phyloP scores from a whole-genome alignment of 139 green algal genomes.

The Tetraselmis chui region DNA sequence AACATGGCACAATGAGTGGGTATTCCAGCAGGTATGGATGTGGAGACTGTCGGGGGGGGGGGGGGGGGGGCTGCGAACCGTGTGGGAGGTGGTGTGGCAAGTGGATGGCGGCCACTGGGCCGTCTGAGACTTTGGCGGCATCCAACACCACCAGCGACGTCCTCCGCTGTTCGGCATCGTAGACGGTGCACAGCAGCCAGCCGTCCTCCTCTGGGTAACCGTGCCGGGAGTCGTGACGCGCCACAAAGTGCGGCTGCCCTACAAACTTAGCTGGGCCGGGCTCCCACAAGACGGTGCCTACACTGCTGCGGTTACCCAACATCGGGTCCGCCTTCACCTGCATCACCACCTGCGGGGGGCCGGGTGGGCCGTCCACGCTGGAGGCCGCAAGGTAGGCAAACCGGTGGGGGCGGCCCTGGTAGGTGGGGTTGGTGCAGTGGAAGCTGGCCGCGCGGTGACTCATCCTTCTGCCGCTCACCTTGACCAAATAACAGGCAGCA shows the following conservation, averaged over 20 bases:
- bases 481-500: not conserved
- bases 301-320: not conserved
- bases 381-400: not conserved
- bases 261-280: slow-evolving; percentile 36
- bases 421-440: not conserved
- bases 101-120: slow-evolving; percentile 42
- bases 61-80: too few relatives aligned
- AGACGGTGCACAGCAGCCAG: slow-evolving; percentile 54
- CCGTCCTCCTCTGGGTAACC: slow-evolving; percentile 58
- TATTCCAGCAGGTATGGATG: too few relatives aligned
- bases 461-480: not conserved
- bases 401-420: not conserved
- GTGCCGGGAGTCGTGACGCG: too few relatives aligned
- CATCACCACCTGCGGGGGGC: not conserved
- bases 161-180: slow-evolving; percentile 35
- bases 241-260: slow-evolving; percentile 63
- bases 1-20: too few relatives aligned
- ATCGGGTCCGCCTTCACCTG: not conserved
- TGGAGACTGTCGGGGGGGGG: too few relatives aligned
- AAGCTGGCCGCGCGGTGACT: not conserved
- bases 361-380: not conserved
- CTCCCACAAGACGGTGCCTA: slow-evolving; percentile 15
- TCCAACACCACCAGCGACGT: slow-evolving; percentile 26
- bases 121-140: slow-evolving; percentile 27
- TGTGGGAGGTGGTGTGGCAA: slow-evolving; percentile 48